Evolutionary conservation across 1,284 basidiomycete genomes (phyloP), one percentile per base, ranked within the genome.

Genomic region (Melampsora abietis-canadensis): DNA sequence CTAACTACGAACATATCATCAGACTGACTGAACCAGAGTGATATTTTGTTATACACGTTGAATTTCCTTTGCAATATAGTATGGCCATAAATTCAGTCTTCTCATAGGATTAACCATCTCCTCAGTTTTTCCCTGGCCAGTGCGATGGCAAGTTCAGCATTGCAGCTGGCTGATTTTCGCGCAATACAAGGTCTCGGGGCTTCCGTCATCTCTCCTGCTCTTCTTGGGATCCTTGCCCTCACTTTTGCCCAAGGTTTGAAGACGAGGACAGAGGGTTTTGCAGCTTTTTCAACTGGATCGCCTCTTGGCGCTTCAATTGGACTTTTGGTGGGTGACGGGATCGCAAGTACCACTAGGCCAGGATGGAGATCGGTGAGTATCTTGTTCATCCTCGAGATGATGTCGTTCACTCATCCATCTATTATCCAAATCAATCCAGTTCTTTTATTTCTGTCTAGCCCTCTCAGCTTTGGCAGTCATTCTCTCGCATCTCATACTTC

Each of bases 121-220:
- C 21, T 44, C 24, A 21, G 12, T 14, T 63, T 61, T 12, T 72
- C 69, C 3, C 34, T 72, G 8, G 69, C 44, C 21, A 63, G 60
- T 44, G 60, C 61, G 17, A 47, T 72, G n/a, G 61, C 69, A 10
- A 59, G 34, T 19, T 63, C 30, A 15, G 40, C 47, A 34, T 27
- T 64, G 8, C 69, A 72, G 48, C 60, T 72, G 21, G 61, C 69
- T 19, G 30, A 60, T 21, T 54, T 73, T 40, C 30, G 70, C 21
- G 70, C 64, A 24, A 48, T 73, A 51, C 70, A 73, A 63, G 70
- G 70, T 21, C 51, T 73, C 24, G 70, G 70, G 3, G 70, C 70
- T 17, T 61, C 70, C 17, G 63, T 63, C 51, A 73, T 48, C 17
- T 47, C 63, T 19, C 70, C 70, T 30, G 64, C 63, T 8, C 51